These are phyloP conservation scores for Candida ponderosae DNA, from an alignment of 805 yeast species.

Conservation along the genomic window DNA sequence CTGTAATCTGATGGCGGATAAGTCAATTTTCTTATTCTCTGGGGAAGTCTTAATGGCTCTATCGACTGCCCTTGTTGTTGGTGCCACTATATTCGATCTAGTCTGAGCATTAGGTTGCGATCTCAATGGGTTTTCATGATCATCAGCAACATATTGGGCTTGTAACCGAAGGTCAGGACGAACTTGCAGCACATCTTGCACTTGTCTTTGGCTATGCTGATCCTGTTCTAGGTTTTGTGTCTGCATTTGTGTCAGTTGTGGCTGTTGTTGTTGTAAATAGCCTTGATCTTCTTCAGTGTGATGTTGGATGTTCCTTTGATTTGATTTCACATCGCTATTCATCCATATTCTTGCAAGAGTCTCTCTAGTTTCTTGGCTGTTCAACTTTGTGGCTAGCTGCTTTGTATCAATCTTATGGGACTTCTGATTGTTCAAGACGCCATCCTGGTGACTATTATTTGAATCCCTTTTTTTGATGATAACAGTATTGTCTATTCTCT, in stretches of 20 bases:
- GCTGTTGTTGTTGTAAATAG: slow-evolving; percentile 7
- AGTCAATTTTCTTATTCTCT: slow-evolving; percentile 18
- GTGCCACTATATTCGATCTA: too few species aligned
- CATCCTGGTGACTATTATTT: neutral
- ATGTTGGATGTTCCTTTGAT: slow-evolving; percentile 2
- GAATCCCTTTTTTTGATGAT: neutral
- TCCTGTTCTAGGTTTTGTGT: slow-evolving; percentile 9
- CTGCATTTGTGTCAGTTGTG: slow-evolving; percentile 7
- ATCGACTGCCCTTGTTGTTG: slow-evolving; percentile 34
- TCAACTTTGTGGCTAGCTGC: too few species aligned
- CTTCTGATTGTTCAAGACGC: neutral
- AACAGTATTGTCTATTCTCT: slow-evolving; percentile 30
- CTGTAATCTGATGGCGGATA: slow-evolving; percentile 15
- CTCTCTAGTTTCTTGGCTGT: too few species aligned
- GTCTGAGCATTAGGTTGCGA: slow-evolving; percentile 1
- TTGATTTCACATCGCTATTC: too few species aligned
- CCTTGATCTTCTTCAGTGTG: slow-evolving; percentile 1
- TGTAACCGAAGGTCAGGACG: too few species aligned
- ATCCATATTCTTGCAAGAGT: too few species aligned
- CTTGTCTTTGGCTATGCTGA: slow-evolving; percentile 8
- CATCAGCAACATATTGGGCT: too few species aligned
- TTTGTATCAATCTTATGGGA: too few species aligned
- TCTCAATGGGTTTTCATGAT: too few species aligned
- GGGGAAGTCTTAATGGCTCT: slow-evolving; percentile 18
- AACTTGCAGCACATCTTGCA: slow-evolving; percentile 2